These are phyloP conservation scores for Chrysoporthe cubensis DNA, from an alignment of 2,329 filamentous ascomycete species.

Conservation along the genomic window DNA sequence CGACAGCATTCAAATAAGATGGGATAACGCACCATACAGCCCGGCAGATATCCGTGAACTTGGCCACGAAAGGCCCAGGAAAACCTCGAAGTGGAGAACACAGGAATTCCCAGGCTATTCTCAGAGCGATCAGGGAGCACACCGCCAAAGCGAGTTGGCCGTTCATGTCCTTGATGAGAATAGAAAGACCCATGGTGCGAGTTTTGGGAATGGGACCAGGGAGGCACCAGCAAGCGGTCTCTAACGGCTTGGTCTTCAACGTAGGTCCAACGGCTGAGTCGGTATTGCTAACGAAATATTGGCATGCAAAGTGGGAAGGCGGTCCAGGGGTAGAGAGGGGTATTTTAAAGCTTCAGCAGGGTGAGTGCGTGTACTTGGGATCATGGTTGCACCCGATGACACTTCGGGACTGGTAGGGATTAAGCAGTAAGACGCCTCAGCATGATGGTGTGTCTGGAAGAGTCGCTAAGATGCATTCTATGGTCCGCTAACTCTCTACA, in stretches of 20 bases:
- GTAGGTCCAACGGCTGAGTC: too few relatives aligned
- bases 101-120: slow-evolving; percentile 7
- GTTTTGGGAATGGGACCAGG: background rate
- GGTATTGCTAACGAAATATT: too few relatives aligned
- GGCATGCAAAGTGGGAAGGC: too few relatives aligned
- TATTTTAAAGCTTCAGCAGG: too few relatives aligned
- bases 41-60: slow-evolving; percentile 20
- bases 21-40: background rate
- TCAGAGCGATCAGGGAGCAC: background rate
- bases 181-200: background rate
- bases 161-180: background rate
- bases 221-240: background rate
- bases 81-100: slow-evolving; percentile 16
- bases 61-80: slow-evolving; percentile 17
- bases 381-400: too few relatives aligned
- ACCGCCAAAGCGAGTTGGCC: background rate
- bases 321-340: too few relatives aligned
- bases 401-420: too few relatives aligned
- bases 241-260: background rate
- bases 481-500: too few relatives aligned
- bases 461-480: too few relatives aligned
- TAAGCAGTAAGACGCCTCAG: too few relatives aligned
- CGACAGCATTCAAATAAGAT: background rate
- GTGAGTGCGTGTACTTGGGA: too few relatives aligned
- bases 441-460: too few relatives aligned